Base-by-base conservation (phyloP, 306 rosid species). In the Mimosa bimucronata region DNA sequence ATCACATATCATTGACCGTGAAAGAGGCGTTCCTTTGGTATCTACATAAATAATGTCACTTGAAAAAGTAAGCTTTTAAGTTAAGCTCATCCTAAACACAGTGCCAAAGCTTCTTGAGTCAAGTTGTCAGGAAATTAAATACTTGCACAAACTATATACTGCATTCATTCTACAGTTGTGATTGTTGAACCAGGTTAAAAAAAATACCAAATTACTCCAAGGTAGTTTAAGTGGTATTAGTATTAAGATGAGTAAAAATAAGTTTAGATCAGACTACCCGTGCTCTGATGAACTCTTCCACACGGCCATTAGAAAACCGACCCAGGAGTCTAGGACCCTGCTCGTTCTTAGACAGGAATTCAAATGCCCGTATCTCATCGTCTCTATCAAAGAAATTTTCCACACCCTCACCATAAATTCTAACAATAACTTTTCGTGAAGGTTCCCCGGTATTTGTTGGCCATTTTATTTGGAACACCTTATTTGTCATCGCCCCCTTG, bases 401-500 rank as follows among this genome's bases (percentile, higher is more conserved):
- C 26, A 91, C 94, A 28, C 98, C 97, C 76, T 84, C 92, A 26
- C 98, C 98, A 74, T 91, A 94, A 57, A 90, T 88, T 88, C 98
- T 86, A 61, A 75, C 89, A 1, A 94, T 25, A 85, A 94, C 98
- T 79, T 90, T 94, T 26, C 87, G 71, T 18, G 93, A 86, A n/a
- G 80, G 74, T 68, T 88, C 90, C 38, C 81, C 88, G 3, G 34
- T 80, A 71, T 66, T 79, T 38, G 98, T 85, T 10, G 88, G 87
- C 98, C 98, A 94, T 85, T 91, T 94, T 75, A 94, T 91, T 67
- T 91, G 90, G 85, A 70, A 91, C 18, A 90, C 97, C 80, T 87
- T 85, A 72, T 94, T 94, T 15, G 98, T 94, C 98, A 94, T 87
- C 44, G 98, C 94, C 46, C 98, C 98, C 78, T 90, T 88, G 25